Evolutionary conservation across 2,329 filamentous ascomycete species (phyloP), one percentile per base, ranked within the genome.

Genomic region (Colletotrichum magnum): DNA sequence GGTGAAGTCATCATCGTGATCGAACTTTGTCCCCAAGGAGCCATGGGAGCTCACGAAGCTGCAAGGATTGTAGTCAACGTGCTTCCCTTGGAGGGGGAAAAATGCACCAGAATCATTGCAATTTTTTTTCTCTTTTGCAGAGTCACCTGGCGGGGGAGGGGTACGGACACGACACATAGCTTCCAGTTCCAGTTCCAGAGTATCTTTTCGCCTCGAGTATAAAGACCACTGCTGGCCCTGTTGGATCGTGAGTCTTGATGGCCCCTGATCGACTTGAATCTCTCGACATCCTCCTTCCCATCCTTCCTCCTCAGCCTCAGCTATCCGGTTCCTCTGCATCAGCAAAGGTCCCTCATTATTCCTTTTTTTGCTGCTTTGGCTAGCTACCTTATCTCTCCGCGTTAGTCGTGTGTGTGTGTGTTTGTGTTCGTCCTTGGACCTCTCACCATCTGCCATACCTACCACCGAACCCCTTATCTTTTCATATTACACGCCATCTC

Each of bases 1-100:
- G 58, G 68, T 71, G 70, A 72, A 69, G 70, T 71, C 70, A 69
- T 72, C 64, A 71, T 72, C 70, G 64, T 71, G 70, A 71, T 71
- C 70, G 47, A 58, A 58, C 39, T 48, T 41, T 53, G 48, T 45
- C 43, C 39, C 59, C 48, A 32, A 43, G 57, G 32, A 41, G 53
- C 48, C 48, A 26, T 50, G 39, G 28, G 41, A 58, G 61, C 66
- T 66, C 61, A 58, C 54, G 61, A 68, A 67, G 58, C 58, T 68
- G 54, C 66, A 69, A 69, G 66, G 66, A 69, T 69, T 36, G 56
- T 56, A 60, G 66, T 66, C 39, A 12, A 68, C 53, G 28, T 68
- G 60, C 65, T 58, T 54, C 12, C 62, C 62, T 51, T 64, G 62
- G 32, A 15, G 28, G 62, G 47, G 62, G 47, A 47, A 50, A 65